A percentile compares a stretch with the other conserved stretches of the same genome.
These are phyloP conservation scores for Haplographium delicatum DNA, from an alignment of 495 filamentous ascomycete species.

Conservation along the genomic window DNA sequence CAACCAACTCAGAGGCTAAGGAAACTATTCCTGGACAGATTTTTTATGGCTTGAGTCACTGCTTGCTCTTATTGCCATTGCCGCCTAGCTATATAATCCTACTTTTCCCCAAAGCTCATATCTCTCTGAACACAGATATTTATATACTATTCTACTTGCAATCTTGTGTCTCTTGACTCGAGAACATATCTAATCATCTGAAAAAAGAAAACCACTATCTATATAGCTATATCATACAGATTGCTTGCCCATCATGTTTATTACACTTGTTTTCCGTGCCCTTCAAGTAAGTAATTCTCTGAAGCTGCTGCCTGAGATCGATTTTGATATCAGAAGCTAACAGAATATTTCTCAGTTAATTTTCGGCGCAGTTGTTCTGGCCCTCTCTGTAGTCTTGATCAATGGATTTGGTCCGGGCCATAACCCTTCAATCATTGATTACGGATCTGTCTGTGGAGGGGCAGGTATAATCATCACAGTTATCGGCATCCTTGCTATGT, in stretches of 20 bases:
- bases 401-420: slow-evolving; percentile 14
- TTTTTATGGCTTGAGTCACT: too few relatives aligned
- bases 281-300: slow-evolving; percentile 12
- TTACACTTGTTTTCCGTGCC: slow-evolving; percentile 13
- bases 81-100: too few relatives aligned
- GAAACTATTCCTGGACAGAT: too few relatives aligned
- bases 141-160: too few relatives aligned
- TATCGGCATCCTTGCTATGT: slow-evolving; percentile 34
- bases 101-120: too few relatives aligned
- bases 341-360: slow-evolving; percentile 12
- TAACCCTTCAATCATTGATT: slow-evolving; percentile 7
- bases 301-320: not conserved
- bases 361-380: slow-evolving; percentile 18
- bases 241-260: slow-evolving; percentile 16
- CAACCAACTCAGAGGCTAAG: too few relatives aligned
- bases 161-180: too few relatives aligned
- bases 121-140: too few relatives aligned
- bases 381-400: slow-evolving; percentile 17
- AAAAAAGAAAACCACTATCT: too few relatives aligned
- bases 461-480: slow-evolving; percentile 40
- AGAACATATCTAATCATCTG: too few relatives aligned
- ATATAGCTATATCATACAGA: too few relatives aligned
- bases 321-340: not conserved
- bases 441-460: slow-evolving; percentile 36
- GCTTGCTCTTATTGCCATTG: too few relatives aligned